phyloP scores from a whole-genome alignment of 192 early-diverging fungal genomes.

The Coemansia aciculifera region DNA sequence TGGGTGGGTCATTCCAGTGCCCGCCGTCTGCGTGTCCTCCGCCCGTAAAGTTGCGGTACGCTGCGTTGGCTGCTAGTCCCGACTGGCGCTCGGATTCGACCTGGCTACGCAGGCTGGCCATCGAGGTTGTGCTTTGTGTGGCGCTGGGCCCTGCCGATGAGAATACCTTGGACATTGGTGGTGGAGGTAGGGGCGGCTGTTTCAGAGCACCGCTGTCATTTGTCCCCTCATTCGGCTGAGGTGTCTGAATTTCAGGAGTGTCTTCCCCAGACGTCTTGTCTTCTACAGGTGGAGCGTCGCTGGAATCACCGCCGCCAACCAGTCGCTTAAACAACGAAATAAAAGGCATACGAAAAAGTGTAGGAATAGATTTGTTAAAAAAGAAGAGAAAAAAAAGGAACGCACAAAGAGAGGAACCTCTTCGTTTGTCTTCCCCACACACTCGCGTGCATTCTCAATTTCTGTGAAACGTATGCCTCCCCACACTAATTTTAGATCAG shows the following conservation, averaged over 20 bases:
- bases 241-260: not conserved
- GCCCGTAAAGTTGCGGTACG: conserved; percentile 51
- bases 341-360: not conserved
- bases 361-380: not conserved
- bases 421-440: no score
- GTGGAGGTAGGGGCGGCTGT: conserved; percentile 13
- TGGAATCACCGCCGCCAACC: not conserved
- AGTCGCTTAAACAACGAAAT: conserved; percentile 8
- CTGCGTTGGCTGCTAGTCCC: conserved; percentile 16
- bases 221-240: not conserved
- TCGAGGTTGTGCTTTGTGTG: conserved; percentile 17
- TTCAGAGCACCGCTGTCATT: not conserved
- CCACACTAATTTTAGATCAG: not conserved
- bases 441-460: not conserved
- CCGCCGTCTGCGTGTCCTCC: conserved; percentile 45
- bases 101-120: conserved; percentile 29
- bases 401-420: not conserved
- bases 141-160: not conserved
- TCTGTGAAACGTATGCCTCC: not conserved
- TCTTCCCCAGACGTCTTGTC: conserved; percentile 12
- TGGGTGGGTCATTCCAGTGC: conserved; percentile 59
- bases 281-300: not conserved
- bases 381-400: not conserved
- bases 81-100: conserved; percentile 23
- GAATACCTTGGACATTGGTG: conserved; percentile 3